Evolutionary conservation across 2,329 filamentous ascomycete genomes (phyloP), one percentile per base, ranked within the genome.

Genomic region (Colletotrichum chlorophyti): DNA sequence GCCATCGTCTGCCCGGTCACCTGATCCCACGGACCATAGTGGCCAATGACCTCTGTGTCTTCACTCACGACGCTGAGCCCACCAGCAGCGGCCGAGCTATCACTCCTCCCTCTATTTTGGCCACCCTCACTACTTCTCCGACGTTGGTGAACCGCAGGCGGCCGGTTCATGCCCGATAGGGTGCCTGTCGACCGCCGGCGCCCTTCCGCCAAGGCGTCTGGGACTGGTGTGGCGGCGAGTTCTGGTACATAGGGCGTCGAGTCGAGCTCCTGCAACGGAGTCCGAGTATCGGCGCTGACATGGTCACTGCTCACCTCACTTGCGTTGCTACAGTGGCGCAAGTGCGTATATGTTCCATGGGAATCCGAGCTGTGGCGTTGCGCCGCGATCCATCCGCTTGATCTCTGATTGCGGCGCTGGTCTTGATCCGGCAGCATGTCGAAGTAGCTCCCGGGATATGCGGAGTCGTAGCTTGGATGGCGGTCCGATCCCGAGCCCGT

Each of bases 11-110:
- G 75, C 0, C 80, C 79, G 5, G 69, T 73, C 8, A 72, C 71
- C 1, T 69, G 66, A 45, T 76, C 66, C 3, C 65, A 53, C 2
- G 78, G 73, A 1, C 80, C 80, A 53, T 82, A 78, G 32, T 79
- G 75, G 3, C 80, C 80, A 49, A 50, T 50, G 31, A 61, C 11
- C 41, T 83, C 79, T 47, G 80, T 70, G 54, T 80, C 78, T 64
- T 83, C 80, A 40, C 68, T 72, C 27, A 82, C 76, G 3, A 66
- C 64, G 15, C 63, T 65, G 27, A 72, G 57, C 31, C 63, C 61
- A 34, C 17, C 64, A 53, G 17, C 63, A 17, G 53, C 54, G 46
- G 45, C 60, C 48, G 49, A 49, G 60, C 67, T 62, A 15, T 66
- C 65, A 15, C 66, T 66, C 29, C 64, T 62, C 4, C 50, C 57